Evolutionary conservation across 2,329 filamentous ascomycete genomes (phyloP).

Genomic region (Fusarium miscanthi): DNA sequence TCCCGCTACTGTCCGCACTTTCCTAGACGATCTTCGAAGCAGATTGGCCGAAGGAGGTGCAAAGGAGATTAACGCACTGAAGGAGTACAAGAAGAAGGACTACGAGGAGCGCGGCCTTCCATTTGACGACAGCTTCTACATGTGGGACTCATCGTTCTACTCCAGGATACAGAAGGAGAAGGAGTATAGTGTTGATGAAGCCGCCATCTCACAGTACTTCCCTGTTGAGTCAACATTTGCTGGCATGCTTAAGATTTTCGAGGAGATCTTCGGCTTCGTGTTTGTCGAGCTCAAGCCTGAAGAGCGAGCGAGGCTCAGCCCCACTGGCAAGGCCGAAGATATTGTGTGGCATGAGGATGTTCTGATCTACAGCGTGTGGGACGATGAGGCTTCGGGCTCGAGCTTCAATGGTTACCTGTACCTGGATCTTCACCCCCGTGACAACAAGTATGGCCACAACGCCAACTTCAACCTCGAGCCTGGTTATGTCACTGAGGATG

Average conservation of each 20-base stretch:
- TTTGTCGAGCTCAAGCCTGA: slow-evolving; percentile 78
- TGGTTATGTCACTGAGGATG: slow-evolving; percentile 73
- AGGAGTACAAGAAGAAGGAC: slow-evolving; percentile 79
- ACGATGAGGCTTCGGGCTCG: slow-evolving; percentile 76
- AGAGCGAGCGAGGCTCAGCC: slow-evolving; percentile 72
- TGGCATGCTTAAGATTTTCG: slow-evolving; percentile 86
- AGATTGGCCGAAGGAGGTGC: slow-evolving; percentile 75
- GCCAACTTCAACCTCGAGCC: slow-evolving; percentile 87
- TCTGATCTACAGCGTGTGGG: slow-evolving; percentile 85
- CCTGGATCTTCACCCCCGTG: slow-evolving; percentile 81
- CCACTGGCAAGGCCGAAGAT: slow-evolving; percentile 75
- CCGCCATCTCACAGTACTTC: slow-evolving; percentile 86
- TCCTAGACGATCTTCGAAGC: slow-evolving; percentile 75
- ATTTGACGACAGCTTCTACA: slow-evolving; percentile 78
- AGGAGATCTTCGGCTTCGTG: slow-evolving; percentile 81
- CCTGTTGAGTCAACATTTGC: slow-evolving; percentile 78
- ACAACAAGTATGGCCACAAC: slow-evolving; percentile 86
- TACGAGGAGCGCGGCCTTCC: slow-evolving; percentile 67
- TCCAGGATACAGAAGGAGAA: slow-evolving; percentile 83
- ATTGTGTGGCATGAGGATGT: slow-evolving; percentile 87
- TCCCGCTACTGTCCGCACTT: slow-evolving; percentile 76
- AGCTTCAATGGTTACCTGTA: slow-evolving; percentile 86
- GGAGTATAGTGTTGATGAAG: slow-evolving; percentile 83
- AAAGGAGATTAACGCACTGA: slow-evolving; percentile 77
- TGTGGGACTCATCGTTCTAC: slow-evolving; percentile 87